Evolutionary conservation across 1,284 basidiomycete genomes (phyloP).

Genomic region (Termitomyces sp.): DNA sequence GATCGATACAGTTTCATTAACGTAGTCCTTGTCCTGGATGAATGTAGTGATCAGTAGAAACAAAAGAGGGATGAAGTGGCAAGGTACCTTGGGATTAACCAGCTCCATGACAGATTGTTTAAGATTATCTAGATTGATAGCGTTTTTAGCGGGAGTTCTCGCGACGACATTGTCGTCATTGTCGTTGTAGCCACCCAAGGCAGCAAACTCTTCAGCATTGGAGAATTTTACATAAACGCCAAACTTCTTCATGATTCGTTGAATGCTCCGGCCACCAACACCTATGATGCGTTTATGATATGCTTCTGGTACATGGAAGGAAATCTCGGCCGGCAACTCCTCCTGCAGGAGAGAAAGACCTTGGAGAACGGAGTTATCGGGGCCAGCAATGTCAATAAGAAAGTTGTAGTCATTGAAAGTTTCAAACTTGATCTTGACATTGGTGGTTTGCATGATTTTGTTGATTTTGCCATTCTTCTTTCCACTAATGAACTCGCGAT

Average conservation of each 20-base stretch:
- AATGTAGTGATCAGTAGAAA: conserved; percentile 7
- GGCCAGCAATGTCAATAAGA: conserved; percentile 89
- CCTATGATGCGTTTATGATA: conserved; percentile 99
- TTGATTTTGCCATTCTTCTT: conserved; percentile 99
- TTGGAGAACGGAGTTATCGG: conserved; percentile 78
- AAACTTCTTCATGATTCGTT: conserved; percentile 99
- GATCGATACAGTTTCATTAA: conserved; percentile 89
- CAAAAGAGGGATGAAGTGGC: neutral
- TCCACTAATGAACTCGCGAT: conserved; percentile 96
- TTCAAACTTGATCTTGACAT: conserved; percentile 99
- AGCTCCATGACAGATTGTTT: conserved; percentile 98
- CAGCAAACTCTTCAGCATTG: conserved; percentile 96
- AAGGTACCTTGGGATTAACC: conserved; percentile 85
- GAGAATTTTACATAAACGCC: conserved; percentile 99
- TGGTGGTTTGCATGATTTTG: conserved; percentile 95
- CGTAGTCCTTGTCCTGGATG: conserved; percentile 89
- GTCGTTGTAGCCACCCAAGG: conserved; percentile 92
- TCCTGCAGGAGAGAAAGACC: conserved; percentile 91
- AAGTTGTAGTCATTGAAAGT: conserved; percentile 99
- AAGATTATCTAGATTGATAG: conserved; percentile 90
- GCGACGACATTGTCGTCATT: conserved; percentile 99
- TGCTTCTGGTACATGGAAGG: conserved; percentile 96
- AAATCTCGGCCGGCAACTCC: conserved; percentile 97
- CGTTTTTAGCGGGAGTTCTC: conserved; percentile 96
- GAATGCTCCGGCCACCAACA: conserved; percentile 97